phyloP scores from a whole-genome alignment of 1,284 basidiomycete genomes.

The Mycosarcoma maydis region DNA sequence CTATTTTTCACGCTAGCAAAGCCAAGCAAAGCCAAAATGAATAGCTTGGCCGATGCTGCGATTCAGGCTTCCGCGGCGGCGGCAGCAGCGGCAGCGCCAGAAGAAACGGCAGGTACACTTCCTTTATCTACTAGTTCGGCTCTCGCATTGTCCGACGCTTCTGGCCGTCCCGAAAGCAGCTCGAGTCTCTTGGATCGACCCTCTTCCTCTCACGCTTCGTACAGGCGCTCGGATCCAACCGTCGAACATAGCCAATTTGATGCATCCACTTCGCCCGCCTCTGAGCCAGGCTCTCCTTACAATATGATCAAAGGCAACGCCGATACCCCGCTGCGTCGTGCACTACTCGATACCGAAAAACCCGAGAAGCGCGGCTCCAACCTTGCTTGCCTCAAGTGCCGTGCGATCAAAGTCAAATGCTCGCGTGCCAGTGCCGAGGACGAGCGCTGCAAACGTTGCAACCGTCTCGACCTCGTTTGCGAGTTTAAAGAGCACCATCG shows the following conservation, averaged over 20 bases:
- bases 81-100: conserved; percentile 4
- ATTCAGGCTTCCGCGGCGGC: conserved; percentile 16
- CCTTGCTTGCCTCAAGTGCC: conserved; percentile 46
- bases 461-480: conserved; percentile 43
- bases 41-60: conserved; percentile 43
- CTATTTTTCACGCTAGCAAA: neutral
- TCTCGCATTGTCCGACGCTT: conserved; percentile 1
- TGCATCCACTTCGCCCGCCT: conserved; percentile 9
- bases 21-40: conserved; percentile 18
- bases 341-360: conserved; percentile 40
- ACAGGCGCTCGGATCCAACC: conserved; percentile 7
- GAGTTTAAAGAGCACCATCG: conserved; percentile 49
- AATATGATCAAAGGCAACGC: conserved; percentile 29
- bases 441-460: conserved; percentile 46
- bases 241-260: neutral
- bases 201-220: conserved; percentile 5
- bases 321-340: conserved; percentile 31
- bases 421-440: conserved; percentile 36
- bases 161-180: conserved; percentile 8
- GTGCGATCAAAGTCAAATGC: conserved; percentile 50
- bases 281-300: conserved; percentile 9
- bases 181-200: conserved; percentile 4
- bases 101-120: neutral
- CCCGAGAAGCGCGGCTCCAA: conserved; percentile 50
- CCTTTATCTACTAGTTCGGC: neutral